Evolutionary conservation across 352 stramenopile species (phyloP).

Genomic region (Phytophthora boehmeriae): DNA sequence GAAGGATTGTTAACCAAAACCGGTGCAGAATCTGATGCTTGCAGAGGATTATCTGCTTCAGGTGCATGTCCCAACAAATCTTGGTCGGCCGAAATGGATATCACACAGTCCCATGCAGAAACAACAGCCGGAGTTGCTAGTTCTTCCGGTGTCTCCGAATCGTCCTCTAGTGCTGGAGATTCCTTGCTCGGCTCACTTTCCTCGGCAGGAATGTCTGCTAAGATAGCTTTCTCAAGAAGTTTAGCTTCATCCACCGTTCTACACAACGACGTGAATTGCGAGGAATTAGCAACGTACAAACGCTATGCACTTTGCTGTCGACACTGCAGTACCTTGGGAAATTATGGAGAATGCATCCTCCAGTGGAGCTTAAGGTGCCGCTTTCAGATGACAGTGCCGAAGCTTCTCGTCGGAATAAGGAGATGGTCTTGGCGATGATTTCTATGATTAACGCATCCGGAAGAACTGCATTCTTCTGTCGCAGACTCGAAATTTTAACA

Average conservation of each 20-base stretch:
- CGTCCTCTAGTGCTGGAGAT: conserved; percentile 16
- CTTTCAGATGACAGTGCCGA: not conserved
- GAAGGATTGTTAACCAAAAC: conserved; percentile 17
- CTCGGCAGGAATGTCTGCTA: conserved; percentile 12
- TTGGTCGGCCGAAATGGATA: conserved; percentile 25
- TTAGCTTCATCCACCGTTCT: conserved; percentile 62
- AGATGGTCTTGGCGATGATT: conserved; percentile 44
- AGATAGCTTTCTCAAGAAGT: conserved; percentile 49
- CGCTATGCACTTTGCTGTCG: not conserved
- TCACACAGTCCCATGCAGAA: conserved; percentile 31
- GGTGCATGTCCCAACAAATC: not conserved
- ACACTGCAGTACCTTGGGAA: conserved; percentile 48
- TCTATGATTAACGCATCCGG: conserved; percentile 56
- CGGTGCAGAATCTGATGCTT: conserved; percentile 20
- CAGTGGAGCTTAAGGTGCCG: not conserved
- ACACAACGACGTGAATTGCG: not conserved
- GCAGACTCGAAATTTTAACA: conserved; percentile 39
- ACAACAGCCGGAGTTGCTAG: conserved; percentile 9
- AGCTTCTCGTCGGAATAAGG: conserved; percentile 27
- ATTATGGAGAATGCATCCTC: conserved; percentile 59
- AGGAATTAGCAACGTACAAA: not conserved
- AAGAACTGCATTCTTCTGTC: conserved; percentile 54
- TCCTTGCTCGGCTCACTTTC: conserved; percentile 8
- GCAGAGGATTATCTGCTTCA: conserved; percentile 10
- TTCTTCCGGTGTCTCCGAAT: conserved; percentile 16